These are phyloP conservation scores for Rhizomucor miehei DNA, from an alignment of 371 early-diverging fungal genomes.

Conservation along the genomic window DNA sequence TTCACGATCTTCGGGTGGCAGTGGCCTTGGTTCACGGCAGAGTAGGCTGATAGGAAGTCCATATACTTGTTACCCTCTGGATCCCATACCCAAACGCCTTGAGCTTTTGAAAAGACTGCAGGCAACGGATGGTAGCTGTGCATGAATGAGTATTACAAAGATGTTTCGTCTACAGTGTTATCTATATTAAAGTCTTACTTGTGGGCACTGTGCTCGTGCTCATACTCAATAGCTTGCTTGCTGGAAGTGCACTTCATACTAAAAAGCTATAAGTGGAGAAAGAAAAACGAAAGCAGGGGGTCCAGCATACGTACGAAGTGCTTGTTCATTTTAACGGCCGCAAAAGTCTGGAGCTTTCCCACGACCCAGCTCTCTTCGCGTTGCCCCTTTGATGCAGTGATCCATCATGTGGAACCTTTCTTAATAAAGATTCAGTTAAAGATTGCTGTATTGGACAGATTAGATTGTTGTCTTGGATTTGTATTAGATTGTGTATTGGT, in stretches of 20 bases:
- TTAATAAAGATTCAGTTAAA: no score
- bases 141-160: not conserved
- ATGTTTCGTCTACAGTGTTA: not conserved
- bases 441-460: no score
- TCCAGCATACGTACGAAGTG: not conserved
- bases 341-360: no score
- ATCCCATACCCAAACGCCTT: constrained; percentile 94
- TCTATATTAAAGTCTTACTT: constrained; percentile 54
- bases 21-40: constrained; percentile 97
- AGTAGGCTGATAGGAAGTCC: constrained; percentile 96
- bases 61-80: constrained; percentile 94
- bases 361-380: no score
- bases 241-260: constrained; percentile 21
- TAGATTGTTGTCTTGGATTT: no score
- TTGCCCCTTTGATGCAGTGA: no score
- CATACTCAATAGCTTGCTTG: constrained; percentile 63
- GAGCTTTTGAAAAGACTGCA: constrained; percentile 85
- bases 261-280: not conserved
- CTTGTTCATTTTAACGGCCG: no score
- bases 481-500: no score
- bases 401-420: no score
- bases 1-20: constrained; percentile 95
- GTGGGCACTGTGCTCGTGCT: constrained; percentile 82
- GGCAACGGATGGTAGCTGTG: constrained; percentile 98
- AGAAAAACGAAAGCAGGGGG: constrained; percentile 1